These are phyloP conservation scores for Erucastrum elatum DNA, from an alignment of 345 rosid genomes.

Conservation along the genomic window DNA sequence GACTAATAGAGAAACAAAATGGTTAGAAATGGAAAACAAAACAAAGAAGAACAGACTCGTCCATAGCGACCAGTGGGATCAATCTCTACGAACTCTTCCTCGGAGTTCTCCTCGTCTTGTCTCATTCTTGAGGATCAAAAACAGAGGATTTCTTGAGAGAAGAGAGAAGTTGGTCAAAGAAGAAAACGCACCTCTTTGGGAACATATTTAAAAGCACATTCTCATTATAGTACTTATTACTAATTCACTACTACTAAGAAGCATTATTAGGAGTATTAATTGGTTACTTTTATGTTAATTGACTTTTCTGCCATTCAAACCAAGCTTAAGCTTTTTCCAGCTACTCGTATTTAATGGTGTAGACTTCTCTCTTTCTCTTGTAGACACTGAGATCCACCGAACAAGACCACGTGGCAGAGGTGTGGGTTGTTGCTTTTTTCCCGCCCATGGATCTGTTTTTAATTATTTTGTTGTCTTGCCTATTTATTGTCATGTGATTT, in stretches of 20 bases:
- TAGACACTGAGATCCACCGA: constrained; percentile 32
- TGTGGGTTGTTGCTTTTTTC: constrained; percentile 37
- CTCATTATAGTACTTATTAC: background rate
- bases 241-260: too few species aligned
- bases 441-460: constrained; percentile 36
- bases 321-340: constrained; percentile 10
- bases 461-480: background rate
- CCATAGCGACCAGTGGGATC: constrained; percentile 91
- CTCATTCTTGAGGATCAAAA: constrained; percentile 25
- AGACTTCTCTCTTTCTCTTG: background rate
- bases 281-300: background rate
- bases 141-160: constrained; percentile 12
- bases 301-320: constrained; percentile 6
- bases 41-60: constrained; percentile 58
- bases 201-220: constrained; percentile 6
- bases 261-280: background rate
- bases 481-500: constrained; percentile 34
- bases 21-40: background rate
- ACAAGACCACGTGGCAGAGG: constrained; percentile 40
- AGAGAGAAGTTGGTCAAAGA: background rate
- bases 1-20: background rate
- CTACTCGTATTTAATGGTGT: constrained; percentile 20
- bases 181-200: background rate
- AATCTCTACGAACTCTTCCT: constrained; percentile 68
- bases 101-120: constrained; percentile 63